Evolutionary conservation across 306 rosid species (phyloP), one percentile per base, ranked within the genome.

Genomic region (Adenanthera pavonina): DNA sequence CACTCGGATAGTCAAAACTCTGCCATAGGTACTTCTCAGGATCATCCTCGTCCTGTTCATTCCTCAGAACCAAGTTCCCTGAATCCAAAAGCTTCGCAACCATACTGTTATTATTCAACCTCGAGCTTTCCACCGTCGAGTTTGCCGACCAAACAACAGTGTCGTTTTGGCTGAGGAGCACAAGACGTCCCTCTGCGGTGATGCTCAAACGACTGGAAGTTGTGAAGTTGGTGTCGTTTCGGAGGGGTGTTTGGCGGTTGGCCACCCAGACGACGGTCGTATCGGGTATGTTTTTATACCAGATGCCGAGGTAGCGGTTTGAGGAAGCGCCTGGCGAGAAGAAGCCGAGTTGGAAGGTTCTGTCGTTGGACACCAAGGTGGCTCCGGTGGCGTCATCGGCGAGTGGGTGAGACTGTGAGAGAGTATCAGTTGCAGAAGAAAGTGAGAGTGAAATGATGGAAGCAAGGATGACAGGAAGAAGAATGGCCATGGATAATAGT

Each of bases 341-440:
- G 89, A 91, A 91, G 64, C 95, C 90, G 69, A 89, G 47, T 71
- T 85, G 81, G 72, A 88, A 91, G 59, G 33, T 71, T 38, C 86
- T 86, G 36, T 70, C 84, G 12, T 40, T 35, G 2, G 90, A 91
- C 40, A 86, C 86, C 51, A 91, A 44, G 3, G 89, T 84, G 4
- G 2, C 65, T 46, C 76, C 86, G 36, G 20, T 59, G 19, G 65
- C 11, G 7, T 84, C 85, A 36, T 76, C 69, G 7, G 14, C 52
- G 40, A 89, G 69, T 3, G 78, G 67, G 44, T 87, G 87, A 25
- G 73, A 68, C 10, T n/a, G 49, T 9, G 73, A 19, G 9, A 68
- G 6, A 15, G 53, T 68, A 43, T 68, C 51, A 19, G 35, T n/a
- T 68, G 73, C 35, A 68, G 73, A 68, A 9, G 73, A 40, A 38